phyloP scores from a whole-genome alignment of 129 eudicot species.

The Centrapalus pauciflorus region DNA sequence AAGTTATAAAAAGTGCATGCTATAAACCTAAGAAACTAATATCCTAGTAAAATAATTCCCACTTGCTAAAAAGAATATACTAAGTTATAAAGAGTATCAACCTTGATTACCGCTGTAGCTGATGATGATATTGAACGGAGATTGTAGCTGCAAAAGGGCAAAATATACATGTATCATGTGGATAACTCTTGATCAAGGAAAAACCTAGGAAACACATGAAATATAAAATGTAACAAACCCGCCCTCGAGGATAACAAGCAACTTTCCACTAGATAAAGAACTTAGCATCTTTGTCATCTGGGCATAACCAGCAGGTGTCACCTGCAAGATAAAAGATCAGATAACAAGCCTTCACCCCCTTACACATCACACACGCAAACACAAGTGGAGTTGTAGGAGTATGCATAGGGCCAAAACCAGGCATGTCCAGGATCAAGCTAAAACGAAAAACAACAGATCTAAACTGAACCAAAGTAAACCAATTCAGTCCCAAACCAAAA shows the following conservation, averaged over 20 bases:
- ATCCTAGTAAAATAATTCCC: too few relatives aligned
- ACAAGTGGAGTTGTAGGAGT: background rate
- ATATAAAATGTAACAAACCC: conserved; percentile 62
- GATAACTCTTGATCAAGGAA: background rate
- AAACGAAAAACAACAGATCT: too few relatives aligned
- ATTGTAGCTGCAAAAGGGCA: conserved; percentile 66
- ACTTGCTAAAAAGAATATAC: background rate
- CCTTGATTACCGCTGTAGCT: conserved; percentile 94
- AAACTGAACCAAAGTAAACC: too few relatives aligned
- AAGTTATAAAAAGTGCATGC: background rate
- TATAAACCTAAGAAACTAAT: background rate
- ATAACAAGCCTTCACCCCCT: background rate
- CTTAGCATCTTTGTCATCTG: conserved; percentile 85
- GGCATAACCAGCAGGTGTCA: conserved; percentile 93
- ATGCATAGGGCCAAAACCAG: background rate
- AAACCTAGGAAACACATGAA: background rate
- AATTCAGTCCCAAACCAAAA: too few relatives aligned
- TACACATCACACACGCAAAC: too few relatives aligned
- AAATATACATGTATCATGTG: background rate
- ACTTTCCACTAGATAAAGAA: conserved; percentile 68
- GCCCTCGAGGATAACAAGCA: conserved; percentile 97
- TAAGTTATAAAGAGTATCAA: conserved; percentile 19
- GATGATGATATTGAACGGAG: conserved; percentile 98
- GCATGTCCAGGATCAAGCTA: too few relatives aligned
- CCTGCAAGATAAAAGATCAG: conserved; percentile 41